Base-by-base conservation (phyloP, 129 eudicot genomes). In the Flaveria sonorensis region DNA sequence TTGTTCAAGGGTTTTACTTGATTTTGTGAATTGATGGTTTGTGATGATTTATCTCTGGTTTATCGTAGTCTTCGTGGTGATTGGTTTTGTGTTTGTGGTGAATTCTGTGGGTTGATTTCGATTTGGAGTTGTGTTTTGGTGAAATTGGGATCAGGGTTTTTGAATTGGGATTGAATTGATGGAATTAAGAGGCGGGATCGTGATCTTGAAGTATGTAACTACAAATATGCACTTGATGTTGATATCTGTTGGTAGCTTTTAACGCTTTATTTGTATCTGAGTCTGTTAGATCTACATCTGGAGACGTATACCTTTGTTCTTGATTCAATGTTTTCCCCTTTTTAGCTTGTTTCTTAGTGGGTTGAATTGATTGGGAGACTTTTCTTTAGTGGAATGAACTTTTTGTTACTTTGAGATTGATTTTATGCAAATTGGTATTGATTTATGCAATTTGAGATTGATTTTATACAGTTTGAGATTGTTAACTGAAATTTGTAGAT, bases 241-340 rank as follows among this genome's bases (percentile, higher is more conserved):
- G 46, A 55, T 66, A 24, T 23, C 5, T 68, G 47, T 14, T 55
- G 32, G 36, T 23, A 55, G 70, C 40, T 66, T 59, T 13, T 43
- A 42, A 32, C 43, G 24, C 14, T 75, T 47, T 60, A 32, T 36
- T 70, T 30, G 76, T 50, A 51, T 79, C 45, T 61, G 39, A 39
- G 73, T 36, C 39, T 42, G 74, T 73, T 80, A 80, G 83, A 80
- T 80, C 83, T 80, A 53, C 69, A 24, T 23, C 39, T 67, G 16
- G 39, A 52, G 23, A 79, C 14, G 18, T 42, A 7, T 57, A 19
- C 14, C 2, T 70, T 55, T 55, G 24, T 46, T 55, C 55, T 52
- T 16, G 12, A 77, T 56, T 42, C 2, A 24, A 8, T 23, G 5
- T 26, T 77, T 55, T 28, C 32, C 3, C 43, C 10, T 11, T 42